Percentiles rank a stretch among this genome's conserved stretches.
These are phyloP conservation scores for Jatropha multifida DNA, from an alignment of 441 rosid genomes.

Conservation along the genomic window DNA sequence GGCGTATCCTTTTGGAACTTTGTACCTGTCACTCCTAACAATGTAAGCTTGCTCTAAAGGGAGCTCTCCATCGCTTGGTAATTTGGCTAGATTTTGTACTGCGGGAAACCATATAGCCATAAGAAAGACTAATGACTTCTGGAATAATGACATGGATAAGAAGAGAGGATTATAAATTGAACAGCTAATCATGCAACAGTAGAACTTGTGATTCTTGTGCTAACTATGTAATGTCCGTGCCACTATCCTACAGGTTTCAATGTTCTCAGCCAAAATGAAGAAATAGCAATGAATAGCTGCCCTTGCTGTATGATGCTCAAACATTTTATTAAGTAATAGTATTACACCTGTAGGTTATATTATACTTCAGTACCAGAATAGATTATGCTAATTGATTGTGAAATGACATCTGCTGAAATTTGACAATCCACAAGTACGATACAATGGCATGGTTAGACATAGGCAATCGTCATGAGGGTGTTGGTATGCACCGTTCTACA, in stretches of 20 bases:
- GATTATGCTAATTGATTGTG: conserved; percentile 3
- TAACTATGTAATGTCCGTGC: background rate
- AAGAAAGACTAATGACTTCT: conserved; percentile 2
- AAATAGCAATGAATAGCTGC: too few relatives aligned
- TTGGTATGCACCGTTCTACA: too few relatives aligned
- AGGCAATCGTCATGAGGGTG: background rate
- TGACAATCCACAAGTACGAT: background rate
- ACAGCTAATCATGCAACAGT: background rate
- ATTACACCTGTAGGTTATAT: background rate
- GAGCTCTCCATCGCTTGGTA: conserved; percentile 18
- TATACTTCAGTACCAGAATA: background rate
- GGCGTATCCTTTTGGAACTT: conserved; percentile 16
- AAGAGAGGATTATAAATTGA: background rate
- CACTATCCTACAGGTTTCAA: background rate
- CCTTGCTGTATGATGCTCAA: background rate
- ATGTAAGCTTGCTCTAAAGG: conserved; percentile 18
- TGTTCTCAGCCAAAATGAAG: background rate
- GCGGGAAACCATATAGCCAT: conserved; percentile 22
- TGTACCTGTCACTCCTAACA: conserved; percentile 14
- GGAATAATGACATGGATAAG: background rate
- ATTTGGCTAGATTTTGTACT: conserved; percentile 28
- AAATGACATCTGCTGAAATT: background rate
- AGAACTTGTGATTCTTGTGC: background rate
- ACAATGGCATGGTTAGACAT: background rate
- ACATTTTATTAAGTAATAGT: background rate